A percentile compares a stretch with the other conserved stretches of the same genome.
Conservation (phyloP, 2,329 filamentous ascomycete genomes). For the Fusarium cyanostomum region DNA sequence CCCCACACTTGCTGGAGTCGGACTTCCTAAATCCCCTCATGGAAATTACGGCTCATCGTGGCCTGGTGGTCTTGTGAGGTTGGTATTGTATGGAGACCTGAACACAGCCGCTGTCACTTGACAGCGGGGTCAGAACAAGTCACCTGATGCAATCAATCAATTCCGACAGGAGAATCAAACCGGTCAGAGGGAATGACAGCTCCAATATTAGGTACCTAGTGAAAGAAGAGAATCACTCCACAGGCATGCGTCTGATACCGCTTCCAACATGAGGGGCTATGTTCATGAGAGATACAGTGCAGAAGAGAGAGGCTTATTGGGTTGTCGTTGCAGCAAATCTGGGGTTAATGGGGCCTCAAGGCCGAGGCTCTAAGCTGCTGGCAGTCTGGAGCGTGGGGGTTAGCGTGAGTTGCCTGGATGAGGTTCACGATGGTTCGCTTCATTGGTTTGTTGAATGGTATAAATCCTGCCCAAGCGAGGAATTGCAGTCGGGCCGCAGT, state of each 20-base stretch:
- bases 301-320: not conserved
- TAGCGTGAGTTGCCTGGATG: constrained; percentile 7
- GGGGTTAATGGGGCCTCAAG: constrained; percentile 31
- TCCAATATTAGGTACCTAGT: constrained; percentile 38
- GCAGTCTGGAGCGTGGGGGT: constrained; percentile 32
- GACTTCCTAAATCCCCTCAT: not conserved
- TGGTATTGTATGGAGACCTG: constrained; percentile 3
- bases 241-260: constrained; percentile 25
- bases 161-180: constrained; percentile 20
- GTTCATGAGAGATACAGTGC: constrained; percentile 23
- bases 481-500: constrained; percentile 12
- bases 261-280: constrained; percentile 10
- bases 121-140: constrained; percentile 18
- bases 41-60: not conserved
- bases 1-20: not conserved
- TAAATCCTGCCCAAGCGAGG: not conserved
- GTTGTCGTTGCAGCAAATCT: constrained; percentile 33
- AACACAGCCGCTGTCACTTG: not conserved
- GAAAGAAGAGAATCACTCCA: constrained; percentile 21
- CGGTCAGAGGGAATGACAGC: constrained; percentile 24
- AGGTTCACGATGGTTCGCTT: constrained; percentile 5
- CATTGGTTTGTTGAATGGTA: not conserved
- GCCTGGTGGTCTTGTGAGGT: constrained; percentile 3
- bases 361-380: constrained; percentile 24
- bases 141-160: constrained; percentile 24